phyloP scores from a whole-genome alignment of 1,284 basidiomycete genomes.

The Cutaneotrichosporon sp. region DNA sequence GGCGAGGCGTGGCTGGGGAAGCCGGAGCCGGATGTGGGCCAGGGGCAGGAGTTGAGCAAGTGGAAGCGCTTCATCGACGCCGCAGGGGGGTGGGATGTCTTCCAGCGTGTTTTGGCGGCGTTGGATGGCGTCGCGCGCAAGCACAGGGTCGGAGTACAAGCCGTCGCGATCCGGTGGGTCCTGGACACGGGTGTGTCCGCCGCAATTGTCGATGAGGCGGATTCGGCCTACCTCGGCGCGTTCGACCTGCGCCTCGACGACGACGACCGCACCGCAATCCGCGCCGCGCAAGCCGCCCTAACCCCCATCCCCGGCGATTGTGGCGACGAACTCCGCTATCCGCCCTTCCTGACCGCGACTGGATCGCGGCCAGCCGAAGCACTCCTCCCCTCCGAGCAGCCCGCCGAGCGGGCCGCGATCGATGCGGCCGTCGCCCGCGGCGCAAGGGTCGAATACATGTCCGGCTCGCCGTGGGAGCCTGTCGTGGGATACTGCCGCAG shows the following conservation, averaged over 20 bases:
- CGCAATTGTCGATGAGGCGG: neutral
- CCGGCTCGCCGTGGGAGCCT: constrained; percentile 11
- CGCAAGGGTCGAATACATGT: constrained; percentile 6
- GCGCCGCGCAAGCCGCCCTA: neutral
- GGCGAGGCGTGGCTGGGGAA: constrained; percentile 15
- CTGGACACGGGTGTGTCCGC: constrained; percentile 15
- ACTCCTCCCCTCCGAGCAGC: neutral
- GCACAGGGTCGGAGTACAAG: constrained; percentile 8
- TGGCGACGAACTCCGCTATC: constrained; percentile 4
- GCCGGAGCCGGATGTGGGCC: constrained; percentile 5
- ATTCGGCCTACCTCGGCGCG: neutral
- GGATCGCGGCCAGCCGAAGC: neutral
- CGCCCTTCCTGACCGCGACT: neutral
- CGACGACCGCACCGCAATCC: neutral
- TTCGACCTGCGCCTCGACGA: neutral
- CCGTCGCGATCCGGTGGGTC: constrained; percentile 17
- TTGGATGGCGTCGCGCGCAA: constrained; percentile 13
- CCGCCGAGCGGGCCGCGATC: neutral
- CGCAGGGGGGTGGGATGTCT: constrained; percentile 20
- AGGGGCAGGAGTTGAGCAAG: neutral
- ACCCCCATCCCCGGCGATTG: neutral
- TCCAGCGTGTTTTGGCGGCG: constrained; percentile 13
- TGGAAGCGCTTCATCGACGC: constrained; percentile 20
- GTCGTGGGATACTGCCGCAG: constrained; percentile 6
- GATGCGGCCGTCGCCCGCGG: neutral